These are phyloP conservation scores for Paracoccidioides lutzii DNA, from an alignment of 2,329 filamentous ascomycete species.

Conservation along the genomic window DNA sequence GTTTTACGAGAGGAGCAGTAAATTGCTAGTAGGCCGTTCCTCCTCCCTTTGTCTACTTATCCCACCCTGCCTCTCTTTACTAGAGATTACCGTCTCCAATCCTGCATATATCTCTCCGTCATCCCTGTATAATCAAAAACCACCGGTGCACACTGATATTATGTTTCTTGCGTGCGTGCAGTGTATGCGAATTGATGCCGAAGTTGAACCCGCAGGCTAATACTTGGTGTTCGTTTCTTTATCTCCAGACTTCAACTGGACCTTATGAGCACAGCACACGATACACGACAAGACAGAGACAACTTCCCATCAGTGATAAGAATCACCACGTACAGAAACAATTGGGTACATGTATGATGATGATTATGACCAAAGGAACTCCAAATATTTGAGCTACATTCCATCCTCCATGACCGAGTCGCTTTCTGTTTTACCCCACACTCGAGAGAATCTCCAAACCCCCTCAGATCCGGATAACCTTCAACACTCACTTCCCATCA, in stretches of 20 bases:
- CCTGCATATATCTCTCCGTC: background rate
- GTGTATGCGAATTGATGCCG: background rate
- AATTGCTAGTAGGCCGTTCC: background rate
- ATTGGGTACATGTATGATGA: conserved; percentile 85
- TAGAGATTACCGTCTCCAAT: background rate
- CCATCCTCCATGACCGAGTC: conserved; percentile 36
- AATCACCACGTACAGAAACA: conserved; percentile 90
- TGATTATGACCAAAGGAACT: conserved; percentile 44
- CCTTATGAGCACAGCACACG: conserved; percentile 30
- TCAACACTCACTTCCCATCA: conserved; percentile 6
- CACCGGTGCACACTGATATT: background rate
- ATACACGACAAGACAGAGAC: conserved; percentile 43
- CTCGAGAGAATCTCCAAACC: background rate
- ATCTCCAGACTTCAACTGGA: conserved; percentile 26
- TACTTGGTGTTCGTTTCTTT: background rate
- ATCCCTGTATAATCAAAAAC: background rate
- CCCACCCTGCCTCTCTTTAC: background rate
- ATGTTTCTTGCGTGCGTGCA: background rate
- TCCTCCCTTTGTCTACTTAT: background rate
- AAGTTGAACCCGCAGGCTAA: background rate
- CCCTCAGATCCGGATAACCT: conserved; percentile 16
- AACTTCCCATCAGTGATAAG: conserved; percentile 68
- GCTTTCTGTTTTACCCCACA: conserved; percentile 21
- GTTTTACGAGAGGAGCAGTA: conserved; percentile 42
- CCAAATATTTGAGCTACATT: conserved; percentile 64